Evolutionary conservation across 257 asterid genomes (phyloP).

Genomic region (Gynochthodes officinalis): DNA sequence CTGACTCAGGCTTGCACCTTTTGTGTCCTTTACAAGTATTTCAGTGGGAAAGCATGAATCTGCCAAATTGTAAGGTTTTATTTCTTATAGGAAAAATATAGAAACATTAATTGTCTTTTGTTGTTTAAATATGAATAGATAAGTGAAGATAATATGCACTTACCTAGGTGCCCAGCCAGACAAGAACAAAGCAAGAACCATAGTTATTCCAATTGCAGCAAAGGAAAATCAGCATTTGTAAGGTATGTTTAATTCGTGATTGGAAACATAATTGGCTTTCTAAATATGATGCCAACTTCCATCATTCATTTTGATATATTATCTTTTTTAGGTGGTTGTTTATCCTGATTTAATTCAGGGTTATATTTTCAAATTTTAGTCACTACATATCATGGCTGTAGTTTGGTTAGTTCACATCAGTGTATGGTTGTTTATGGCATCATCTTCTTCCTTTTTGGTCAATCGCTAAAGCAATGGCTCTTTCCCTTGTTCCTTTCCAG

Average conservation of each 20-base stretch:
- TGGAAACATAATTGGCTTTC: not conserved
- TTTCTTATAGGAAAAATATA: not conserved
- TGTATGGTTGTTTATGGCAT: not conserved
- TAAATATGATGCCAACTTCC: not conserved
- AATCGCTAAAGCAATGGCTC: not conserved
- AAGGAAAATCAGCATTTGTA: not conserved
- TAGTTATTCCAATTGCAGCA: not conserved
- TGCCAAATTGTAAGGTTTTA: not conserved
- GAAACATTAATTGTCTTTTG: not conserved
- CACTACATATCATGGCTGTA: not conserved
- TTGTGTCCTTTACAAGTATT: not conserved
- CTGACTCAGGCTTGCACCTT: constrained; percentile 28
- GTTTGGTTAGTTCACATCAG: not conserved
- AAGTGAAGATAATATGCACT: not conserved
- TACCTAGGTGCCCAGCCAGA: not conserved
- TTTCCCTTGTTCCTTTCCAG: not conserved
- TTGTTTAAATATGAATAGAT: not conserved
- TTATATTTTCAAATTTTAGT: too few species aligned
- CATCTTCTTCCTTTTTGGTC: not conserved
- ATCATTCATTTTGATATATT: not conserved
- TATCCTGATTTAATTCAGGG: not conserved
- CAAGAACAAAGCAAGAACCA: not conserved
- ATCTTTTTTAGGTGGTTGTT: not conserved
- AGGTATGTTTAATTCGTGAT: not conserved
- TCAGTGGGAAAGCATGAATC: not conserved